Percentiles rank a stretch among this genome's conserved stretches.
These are phyloP conservation scores for Boletus sp. DNA, from an alignment of 768 basidiomycete species.

Conservation along the genomic window DNA sequence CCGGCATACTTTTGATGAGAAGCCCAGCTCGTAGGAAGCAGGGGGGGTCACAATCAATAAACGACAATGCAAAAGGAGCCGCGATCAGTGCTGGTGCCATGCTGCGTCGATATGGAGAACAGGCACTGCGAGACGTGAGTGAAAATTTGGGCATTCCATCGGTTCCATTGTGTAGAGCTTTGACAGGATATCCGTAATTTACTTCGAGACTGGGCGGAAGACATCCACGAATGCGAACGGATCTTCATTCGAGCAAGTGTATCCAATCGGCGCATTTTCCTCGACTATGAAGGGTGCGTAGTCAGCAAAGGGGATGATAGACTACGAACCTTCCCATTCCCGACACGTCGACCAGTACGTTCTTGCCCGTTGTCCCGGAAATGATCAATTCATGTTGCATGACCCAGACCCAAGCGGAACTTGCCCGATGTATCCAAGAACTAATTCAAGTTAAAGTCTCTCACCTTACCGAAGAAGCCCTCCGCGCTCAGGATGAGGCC, in stretches of 20 bases:
- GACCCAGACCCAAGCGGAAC: constrained; percentile 82
- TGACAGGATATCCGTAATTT: constrained; percentile 82
- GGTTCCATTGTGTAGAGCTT: not conserved
- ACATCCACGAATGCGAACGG: constrained; percentile 79
- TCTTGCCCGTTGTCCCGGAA: not conserved
- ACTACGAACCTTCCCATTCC: constrained; percentile 90
- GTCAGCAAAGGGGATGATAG: constrained; percentile 79
- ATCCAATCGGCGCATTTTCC: constrained; percentile 83
- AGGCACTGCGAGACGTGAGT: constrained; percentile 81
- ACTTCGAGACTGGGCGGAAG: constrained; percentile 81
- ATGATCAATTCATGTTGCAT: not conserved
- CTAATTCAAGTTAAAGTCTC: constrained; percentile 82
- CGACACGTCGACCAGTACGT: constrained; percentile 87
- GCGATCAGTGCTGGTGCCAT: constrained; percentile 94
- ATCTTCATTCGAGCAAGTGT: constrained; percentile 91
- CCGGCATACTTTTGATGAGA: constrained; percentile 6
- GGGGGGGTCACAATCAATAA: constrained; percentile 88
- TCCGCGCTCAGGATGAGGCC: constrained; percentile 83
- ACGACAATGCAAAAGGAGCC: constrained; percentile 89
- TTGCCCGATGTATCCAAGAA: constrained; percentile 81
- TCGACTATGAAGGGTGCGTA: constrained; percentile 80
- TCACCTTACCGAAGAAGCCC: constrained; percentile 79
- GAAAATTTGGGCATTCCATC: not conserved
- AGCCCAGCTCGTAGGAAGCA: constrained; percentile 90
- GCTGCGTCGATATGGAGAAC: constrained; percentile 93